Base-by-base conservation (phyloP, 208 protist genomes). In the Trypanosoma cruzi region DNA sequence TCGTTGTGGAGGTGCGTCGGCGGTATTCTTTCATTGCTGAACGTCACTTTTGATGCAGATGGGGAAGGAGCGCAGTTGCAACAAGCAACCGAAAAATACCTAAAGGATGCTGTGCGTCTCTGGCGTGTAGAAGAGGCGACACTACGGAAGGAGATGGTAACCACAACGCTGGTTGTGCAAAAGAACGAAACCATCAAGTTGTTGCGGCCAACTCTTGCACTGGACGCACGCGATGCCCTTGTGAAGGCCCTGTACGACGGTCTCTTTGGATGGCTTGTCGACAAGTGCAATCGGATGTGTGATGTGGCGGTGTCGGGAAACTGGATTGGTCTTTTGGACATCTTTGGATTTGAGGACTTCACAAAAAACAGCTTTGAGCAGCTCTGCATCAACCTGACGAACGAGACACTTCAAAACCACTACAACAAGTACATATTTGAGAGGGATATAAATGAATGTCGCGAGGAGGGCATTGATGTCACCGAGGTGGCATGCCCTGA, bases 371-470 rank as follows among this genome's bases (percentile, higher is more conserved):
- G 81, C 18, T 98, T 98, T 72, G 97, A 99, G 77, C 97, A 99
- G 78, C 77, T 98, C 10, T 98, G 93, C 76, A 98, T 98, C 71
- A 98, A 98, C 75, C 93, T 93, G 63, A 94, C 95, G 32, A 98
- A 98, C 81, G 97, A 98, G 69, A 93, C 95, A 46, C 60, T 98
- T 57, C 96, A 98, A 70, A 86, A 93, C 44, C 79, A 89, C 69
- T 96, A 95, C 76, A 96, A 95, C 71, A 71, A 84, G 31, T 88
- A 96, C 70, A 93, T 94, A 48, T 96, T 81, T 65, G 70, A 68
- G 18, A 81, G 77, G 53, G 75, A 81, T 60, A 81, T 81, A 70
- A 53, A 72, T 6, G 75, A 81, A 52, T 81, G 75, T 48, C 60
- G 55, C 63, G 70, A 86, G 80, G 85, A 80, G 80, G 63, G 90